These are phyloP conservation scores for Penicillium sp. DNA, from an alignment of 2,329 filamentous ascomycete genomes.

Conservation along the genomic window DNA sequence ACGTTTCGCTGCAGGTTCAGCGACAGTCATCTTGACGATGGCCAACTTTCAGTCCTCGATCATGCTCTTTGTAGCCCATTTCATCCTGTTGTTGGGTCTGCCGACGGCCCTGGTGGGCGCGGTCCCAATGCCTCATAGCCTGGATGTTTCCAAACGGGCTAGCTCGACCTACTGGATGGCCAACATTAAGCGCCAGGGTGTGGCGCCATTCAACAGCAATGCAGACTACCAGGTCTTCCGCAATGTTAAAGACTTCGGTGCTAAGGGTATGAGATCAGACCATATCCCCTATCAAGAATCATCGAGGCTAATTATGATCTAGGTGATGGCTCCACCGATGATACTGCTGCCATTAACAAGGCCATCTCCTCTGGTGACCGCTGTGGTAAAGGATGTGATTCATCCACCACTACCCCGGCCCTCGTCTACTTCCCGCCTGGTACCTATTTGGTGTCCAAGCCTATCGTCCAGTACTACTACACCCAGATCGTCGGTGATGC, in stretches of 20 bases:
- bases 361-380: constrained; percentile 77
- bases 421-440: constrained; percentile 90
- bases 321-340: constrained; percentile 71
- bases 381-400: constrained; percentile 80
- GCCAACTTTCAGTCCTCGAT: constrained; percentile 23
- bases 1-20: constrained; percentile 33
- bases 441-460: constrained; percentile 77
- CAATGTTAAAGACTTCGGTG: constrained; percentile 76
- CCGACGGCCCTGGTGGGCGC: constrained; percentile 32
- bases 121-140: constrained; percentile 22
- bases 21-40: constrained; percentile 26
- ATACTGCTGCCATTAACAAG: constrained; percentile 83
- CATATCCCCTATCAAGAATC: no score
- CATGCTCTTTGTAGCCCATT: constrained; percentile 30
- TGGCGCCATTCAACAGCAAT: constrained; percentile 61
- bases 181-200: constrained; percentile 68
- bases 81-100: constrained; percentile 34
- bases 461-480: constrained; percentile 86
- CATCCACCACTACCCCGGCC: constrained; percentile 77
- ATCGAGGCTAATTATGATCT: constrained; percentile 31
- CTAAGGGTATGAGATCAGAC: constrained; percentile 59
- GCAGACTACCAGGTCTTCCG: constrained; percentile 70
- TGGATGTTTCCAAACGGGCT: constrained; percentile 14
- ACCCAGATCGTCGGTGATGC: constrained; percentile 89
- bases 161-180: constrained; percentile 69